Base-by-base conservation (phyloP, 768 basidiomycete species). In the Xanthoconium purpureum region DNA sequence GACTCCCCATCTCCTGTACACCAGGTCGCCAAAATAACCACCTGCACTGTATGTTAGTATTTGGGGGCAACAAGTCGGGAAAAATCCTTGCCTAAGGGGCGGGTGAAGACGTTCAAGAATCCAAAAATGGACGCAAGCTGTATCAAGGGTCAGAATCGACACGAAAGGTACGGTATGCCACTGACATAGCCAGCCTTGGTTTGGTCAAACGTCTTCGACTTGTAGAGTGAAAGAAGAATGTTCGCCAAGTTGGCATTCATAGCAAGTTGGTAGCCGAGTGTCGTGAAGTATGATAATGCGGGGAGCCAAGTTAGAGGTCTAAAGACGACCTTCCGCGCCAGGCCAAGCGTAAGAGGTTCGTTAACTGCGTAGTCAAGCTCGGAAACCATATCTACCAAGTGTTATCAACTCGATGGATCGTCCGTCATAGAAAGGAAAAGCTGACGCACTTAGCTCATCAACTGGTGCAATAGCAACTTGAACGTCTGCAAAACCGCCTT, bases 401-500 rank as follows among this genome's bases (percentile, higher is more conserved):
- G 3, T 37, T 20, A 13, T 49, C 13, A 37, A 36, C 1, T 24
- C 4, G 9, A 32, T 30, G 2, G 29, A 9, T 49, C 20, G 28
- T 17, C 17, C 8, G 28, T 36, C 40, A 28, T 15, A 11, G 29
- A 39, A 10, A 24, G 33, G 33, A 15, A 28, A 35, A 42, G 13
- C 18, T 18, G 24, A 30, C 54, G 10, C 18, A 55, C 54, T 55
- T 24, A 6, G 4, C 8, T 47, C 38, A 6, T 32, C 8, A 37
- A 37, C 50, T 28, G 55, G 38, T 9, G 17, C 13, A 6, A 52
- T 44, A 28, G 54, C 60, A 39, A 68, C 64, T 7, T 66, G 60
- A 13, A 65, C 18, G 35, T 62, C 60, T 18, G 24, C 52, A 36
- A 59, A 54, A 38, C 61, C 66, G n/a, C 60, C 60, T 20, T 67